phyloP scores from a whole-genome alignment of 1,284 basidiomycete species.

The Anthracocystis walkeri region DNA sequence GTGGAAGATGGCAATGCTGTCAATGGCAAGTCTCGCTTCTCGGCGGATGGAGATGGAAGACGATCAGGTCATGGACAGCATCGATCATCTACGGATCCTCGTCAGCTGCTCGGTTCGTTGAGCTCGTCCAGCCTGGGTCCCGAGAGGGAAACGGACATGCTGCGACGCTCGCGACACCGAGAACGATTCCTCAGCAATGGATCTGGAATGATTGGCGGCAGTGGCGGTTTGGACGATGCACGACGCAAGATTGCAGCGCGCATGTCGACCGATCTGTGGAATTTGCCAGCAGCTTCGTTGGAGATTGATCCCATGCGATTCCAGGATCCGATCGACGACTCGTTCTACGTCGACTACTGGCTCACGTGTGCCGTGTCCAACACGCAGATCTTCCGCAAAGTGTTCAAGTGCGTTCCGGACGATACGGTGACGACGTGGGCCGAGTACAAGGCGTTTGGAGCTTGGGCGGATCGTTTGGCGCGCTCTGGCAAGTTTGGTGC shows the following conservation, averaged over 20 bases:
- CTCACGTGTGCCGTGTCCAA: slow-evolving; percentile 63
- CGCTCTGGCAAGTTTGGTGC: slow-evolving; percentile 46
- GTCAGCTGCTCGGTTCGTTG: slow-evolving; percentile 29
- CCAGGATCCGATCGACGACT: slow-evolving; percentile 56
- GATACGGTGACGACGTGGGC: slow-evolving; percentile 67
- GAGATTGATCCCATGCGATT: slow-evolving; percentile 57
- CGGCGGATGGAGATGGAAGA: slow-evolving; percentile 8
- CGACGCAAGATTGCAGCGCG: slow-evolving; percentile 38
- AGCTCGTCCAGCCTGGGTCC: slow-evolving; percentile 27
- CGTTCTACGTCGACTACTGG: slow-evolving; percentile 65
- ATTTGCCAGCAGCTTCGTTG: slow-evolving; percentile 39
- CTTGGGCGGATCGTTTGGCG: slow-evolving; percentile 57
- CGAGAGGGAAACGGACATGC: slow-evolving; percentile 38
- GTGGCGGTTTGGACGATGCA: slow-evolving; percentile 18
- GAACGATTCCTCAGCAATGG: slow-evolving; percentile 22
- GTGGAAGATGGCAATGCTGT: slow-evolving; percentile 29
- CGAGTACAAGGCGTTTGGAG: slow-evolving; percentile 63
- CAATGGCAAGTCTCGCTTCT: slow-evolving; percentile 23
- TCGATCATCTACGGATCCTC: slow-evolving; percentile 21
- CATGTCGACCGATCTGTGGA: slow-evolving; percentile 55
- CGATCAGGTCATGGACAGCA: slow-evolving; percentile 9
- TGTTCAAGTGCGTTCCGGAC: slow-evolving; percentile 68
- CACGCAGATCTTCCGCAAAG: slow-evolving; percentile 66
- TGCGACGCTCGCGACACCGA: slow-evolving; percentile 30
- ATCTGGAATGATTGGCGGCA: neutral